Evolutionary conservation across 1,284 basidiomycete genomes (phyloP), one percentile per base, ranked within the genome.

Genomic region (Ceratobasidium sp.): DNA sequence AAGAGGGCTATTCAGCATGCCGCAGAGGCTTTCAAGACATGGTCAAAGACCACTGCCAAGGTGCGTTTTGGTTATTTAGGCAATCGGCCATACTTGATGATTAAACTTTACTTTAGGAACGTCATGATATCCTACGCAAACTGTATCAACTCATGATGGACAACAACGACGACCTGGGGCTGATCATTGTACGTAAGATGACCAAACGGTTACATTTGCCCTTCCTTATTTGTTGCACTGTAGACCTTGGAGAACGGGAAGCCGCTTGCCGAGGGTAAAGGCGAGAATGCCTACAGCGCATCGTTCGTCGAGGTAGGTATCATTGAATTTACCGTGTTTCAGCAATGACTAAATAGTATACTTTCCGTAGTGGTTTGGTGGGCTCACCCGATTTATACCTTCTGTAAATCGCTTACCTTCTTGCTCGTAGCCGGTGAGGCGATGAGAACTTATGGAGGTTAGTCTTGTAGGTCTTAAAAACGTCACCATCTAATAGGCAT

Each of bases 221-320:
- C 19, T 61, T 49, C 73, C 74, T 79, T 48, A 77, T 49, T 46
- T 43, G 65, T 43, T 77, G 49, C 77, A 78, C 76, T 79, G 73
- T 77, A 95, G 92, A 95, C 94, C 5, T 84, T 94, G 76, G 96
- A 98, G 84, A 98, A 98, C 79, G 96, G 96, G 48, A 98, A 98
- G 84, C 86, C 94, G 2, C 84, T 96, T 66, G 83, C 85, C 0
- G 95, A 98, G 78, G 93, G 89, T 27, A 92, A 92, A 85, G 89
- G 90, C 68, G 95, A 97, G 83, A 90, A 89, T 76, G 79, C 83
- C 0, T 96, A 97, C 78, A 92, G 92, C 76, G 89, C 93, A 9
- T 93, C 92, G 13, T 97, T 95, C 82, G 78, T 96, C 64, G 92
- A 93, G 86, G 94, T 94, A 81, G 77, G 85, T 81, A 53, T 41